phyloP scores from a whole-genome alignment of 768 basidiomycete genomes.

The Suillus weaverae region DNA sequence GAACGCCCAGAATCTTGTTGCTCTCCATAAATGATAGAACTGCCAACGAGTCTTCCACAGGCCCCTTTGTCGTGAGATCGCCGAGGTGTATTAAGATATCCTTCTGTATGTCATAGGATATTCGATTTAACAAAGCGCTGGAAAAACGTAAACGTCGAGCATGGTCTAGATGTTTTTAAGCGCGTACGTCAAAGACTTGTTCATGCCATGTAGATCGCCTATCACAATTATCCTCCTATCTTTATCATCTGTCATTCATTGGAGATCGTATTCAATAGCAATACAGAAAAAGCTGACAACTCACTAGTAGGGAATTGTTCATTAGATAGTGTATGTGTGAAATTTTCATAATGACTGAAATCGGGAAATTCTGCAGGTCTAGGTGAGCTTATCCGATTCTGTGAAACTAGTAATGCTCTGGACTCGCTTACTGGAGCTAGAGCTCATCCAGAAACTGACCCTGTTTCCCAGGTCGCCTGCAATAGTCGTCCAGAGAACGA shows the following conservation, averaged over 20 bases:
- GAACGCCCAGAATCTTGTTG: conserved; percentile 71
- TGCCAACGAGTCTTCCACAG: conserved; percentile 56
- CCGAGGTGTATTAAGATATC: conserved; percentile 84
- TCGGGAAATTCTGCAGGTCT: conserved; percentile 47
- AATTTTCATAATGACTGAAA: conserved; percentile 49
- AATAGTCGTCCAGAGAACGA: conserved; percentile 43
- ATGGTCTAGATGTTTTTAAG: not conserved
- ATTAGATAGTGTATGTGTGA: conserved; percentile 40
- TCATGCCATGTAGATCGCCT: conserved; percentile 90
- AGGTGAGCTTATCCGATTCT: conserved; percentile 2
- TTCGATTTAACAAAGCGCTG: conserved; percentile 61
- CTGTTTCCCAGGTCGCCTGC: conserved; percentile 10
- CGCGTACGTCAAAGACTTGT: conserved; percentile 62
- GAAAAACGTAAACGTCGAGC: conserved; percentile 9
- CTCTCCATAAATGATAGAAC: conserved; percentile 65
- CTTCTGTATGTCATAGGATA: conserved; percentile 56
- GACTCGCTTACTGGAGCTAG: conserved; percentile 11
- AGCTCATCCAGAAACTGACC: conserved; percentile 13
- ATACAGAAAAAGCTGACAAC: not conserved
- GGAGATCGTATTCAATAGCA: not conserved
- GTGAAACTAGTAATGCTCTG: not conserved
- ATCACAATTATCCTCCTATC: conserved; percentile 66
- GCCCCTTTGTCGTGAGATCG: conserved; percentile 76
- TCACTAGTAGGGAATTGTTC: conserved; percentile 58
- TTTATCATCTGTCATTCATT: conserved; percentile 43